Evolutionary conservation across 148 eudicot species (phyloP).

Genomic region (Rhododendron mucronatum): DNA sequence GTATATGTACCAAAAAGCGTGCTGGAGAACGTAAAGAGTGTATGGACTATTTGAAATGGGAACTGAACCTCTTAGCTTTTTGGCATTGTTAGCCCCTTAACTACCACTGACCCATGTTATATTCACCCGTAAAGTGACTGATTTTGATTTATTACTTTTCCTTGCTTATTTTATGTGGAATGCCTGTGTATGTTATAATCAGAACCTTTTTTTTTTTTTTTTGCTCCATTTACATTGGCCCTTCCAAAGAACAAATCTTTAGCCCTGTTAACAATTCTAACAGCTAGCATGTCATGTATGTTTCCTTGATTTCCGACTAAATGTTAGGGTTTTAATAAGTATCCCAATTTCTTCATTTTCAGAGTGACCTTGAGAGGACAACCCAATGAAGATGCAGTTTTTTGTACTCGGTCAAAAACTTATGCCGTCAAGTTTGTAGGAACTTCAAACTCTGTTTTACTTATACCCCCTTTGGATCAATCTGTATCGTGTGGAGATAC

Average conservation of each 20-base stretch:
- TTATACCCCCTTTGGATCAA: conserved; percentile 64
- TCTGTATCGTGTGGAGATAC: conserved; percentile 16
- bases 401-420: conserved; percentile 81
- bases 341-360: conserved; percentile 2
- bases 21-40: not conserved
- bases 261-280: not conserved
- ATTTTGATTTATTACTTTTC: not conserved
- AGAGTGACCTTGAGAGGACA: conserved; percentile 86
- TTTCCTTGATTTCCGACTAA: not conserved
- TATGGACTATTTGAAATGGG: not conserved
- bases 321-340: not conserved
- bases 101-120: not conserved
- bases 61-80: not conserved
- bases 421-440: conserved; percentile 85
- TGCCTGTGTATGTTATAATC: not conserved
- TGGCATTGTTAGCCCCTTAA: not conserved
- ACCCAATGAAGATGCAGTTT: conserved; percentile 82
- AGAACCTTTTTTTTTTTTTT: not conserved
- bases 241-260: not conserved
- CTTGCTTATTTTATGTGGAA: not conserved
- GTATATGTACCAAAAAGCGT: not conserved
- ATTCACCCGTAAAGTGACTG: not conserved
- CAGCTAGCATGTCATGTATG: not conserved
- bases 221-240: not conserved
- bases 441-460: conserved; percentile 77